Evolutionary conservation across 2,329 filamentous ascomycete species (phyloP).

Genomic region (Xylariaceae sp.): DNA sequence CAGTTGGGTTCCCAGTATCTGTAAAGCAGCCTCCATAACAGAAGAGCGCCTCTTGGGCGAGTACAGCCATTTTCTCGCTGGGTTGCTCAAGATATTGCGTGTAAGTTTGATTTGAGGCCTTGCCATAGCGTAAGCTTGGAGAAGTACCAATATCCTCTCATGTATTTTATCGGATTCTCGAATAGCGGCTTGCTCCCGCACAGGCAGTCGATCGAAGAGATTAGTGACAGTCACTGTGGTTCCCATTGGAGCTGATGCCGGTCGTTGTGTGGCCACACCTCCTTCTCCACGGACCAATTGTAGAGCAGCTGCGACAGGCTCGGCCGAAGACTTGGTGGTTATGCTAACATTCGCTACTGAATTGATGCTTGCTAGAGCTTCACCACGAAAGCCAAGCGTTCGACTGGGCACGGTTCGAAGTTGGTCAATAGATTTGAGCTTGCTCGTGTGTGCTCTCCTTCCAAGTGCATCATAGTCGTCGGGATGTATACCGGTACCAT

Average conservation of each 20-base stretch:
- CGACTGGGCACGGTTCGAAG: conserved; percentile 50
- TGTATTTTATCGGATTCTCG: conserved; percentile 56
- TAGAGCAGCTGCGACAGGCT: conserved; percentile 53
- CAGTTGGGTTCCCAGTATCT: conserved; percentile 56
- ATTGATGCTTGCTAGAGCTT: conserved; percentile 65
- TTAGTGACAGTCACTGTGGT: conserved; percentile 60
- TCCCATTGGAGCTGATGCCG: conserved; percentile 55
- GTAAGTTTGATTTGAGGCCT: conserved; percentile 58
- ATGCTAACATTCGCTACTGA: conserved; percentile 56
- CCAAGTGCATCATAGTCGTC: conserved; percentile 60
- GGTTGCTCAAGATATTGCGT: conserved; percentile 53
- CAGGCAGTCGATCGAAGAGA: conserved; percentile 58
- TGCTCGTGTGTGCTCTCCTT: conserved; percentile 69
- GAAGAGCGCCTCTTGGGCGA: conserved; percentile 47
- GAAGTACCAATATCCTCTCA: conserved; percentile 51
- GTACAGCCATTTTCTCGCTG: conserved; percentile 57
- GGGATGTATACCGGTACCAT: conserved; percentile 65
- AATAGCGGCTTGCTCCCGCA: conserved; percentile 54
- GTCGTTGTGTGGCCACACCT: conserved; percentile 34
- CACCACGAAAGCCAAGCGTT: conserved; percentile 71
- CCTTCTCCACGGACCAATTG: conserved; percentile 36
- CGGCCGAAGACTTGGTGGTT: conserved; percentile 59
- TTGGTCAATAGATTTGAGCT: conserved; percentile 61
- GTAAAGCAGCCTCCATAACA: conserved; percentile 55
- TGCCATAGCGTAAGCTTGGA: conserved; percentile 63